These are phyloP conservation scores for Candida sonorensis DNA, from an alignment of 805 yeast genomes.

Conservation along the genomic window DNA sequence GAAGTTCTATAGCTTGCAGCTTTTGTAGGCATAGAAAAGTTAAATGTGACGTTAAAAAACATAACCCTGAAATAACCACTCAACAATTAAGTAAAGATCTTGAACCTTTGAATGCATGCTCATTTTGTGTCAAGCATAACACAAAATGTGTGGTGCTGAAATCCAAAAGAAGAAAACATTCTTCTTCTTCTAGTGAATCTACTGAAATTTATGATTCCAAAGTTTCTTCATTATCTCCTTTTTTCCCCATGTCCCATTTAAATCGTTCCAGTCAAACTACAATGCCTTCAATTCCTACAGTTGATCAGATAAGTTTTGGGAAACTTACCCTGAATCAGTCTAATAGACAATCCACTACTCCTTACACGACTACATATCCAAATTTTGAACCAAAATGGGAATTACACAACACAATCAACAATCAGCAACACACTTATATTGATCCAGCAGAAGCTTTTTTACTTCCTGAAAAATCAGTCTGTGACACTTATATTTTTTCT, in stretches of 20 bases:
- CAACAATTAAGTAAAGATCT: conserved; percentile 1
- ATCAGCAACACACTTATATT: no score
- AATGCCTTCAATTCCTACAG: no score
- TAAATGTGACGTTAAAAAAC: conserved; percentile 4
- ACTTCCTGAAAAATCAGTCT: conserved; percentile 50
- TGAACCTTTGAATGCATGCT: conserved; percentile 1
- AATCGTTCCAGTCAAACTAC: no score
- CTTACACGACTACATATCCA: neutral
- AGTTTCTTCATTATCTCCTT: neutral
- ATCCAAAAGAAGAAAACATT: conserved; percentile 2
- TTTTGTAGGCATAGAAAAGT: conserved; percentile 7
- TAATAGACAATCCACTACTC: no score
- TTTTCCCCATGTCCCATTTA: no score
- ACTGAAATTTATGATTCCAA: neutral
- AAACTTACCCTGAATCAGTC: no score
- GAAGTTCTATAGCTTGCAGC: conserved; percentile 6
- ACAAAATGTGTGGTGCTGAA: conserved; percentile 4
- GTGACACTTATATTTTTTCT: conserved; percentile 49
- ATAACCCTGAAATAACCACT: conserved; percentile 3
- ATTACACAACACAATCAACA: no score
- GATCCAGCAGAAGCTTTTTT: conserved; percentile 28
- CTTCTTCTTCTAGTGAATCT: neutral
- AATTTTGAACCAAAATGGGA: neutral
- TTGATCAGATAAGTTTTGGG: no score
- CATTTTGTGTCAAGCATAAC: conserved; percentile 5